Conservation (phyloP, 805 yeast genomes). For the Zygosaccharomyces siamensis region DNA sequence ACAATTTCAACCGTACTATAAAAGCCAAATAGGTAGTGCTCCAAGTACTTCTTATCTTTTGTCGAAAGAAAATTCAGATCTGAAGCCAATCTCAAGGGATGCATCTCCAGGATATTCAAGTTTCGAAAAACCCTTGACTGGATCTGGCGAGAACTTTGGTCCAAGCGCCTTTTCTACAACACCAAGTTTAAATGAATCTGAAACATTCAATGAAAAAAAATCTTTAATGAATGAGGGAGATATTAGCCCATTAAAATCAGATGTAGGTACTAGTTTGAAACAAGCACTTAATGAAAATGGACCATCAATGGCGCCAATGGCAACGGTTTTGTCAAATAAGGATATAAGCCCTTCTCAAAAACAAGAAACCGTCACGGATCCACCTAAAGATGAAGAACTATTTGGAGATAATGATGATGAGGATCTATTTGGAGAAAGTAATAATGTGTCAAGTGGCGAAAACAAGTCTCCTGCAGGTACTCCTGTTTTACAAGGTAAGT, state of each 20-base stretch:
- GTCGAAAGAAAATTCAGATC: slow-evolving; percentile 7
- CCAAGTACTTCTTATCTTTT: slow-evolving; percentile 11
- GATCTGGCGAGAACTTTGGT: slow-evolving; percentile 15
- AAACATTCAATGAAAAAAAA: slow-evolving; percentile 15
- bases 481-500: slow-evolving; percentile 7
- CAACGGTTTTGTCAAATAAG: background rate
- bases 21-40: slow-evolving; percentile 14
- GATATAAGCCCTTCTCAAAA: background rate
- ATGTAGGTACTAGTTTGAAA: slow-evolving; percentile 7
- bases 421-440: slow-evolving; percentile 37
- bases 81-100: slow-evolving; percentile 10
- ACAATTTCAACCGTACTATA: slow-evolving; percentile 29
- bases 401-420: slow-evolving; percentile 36
- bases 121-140: slow-evolving; percentile 9
- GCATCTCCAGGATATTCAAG: slow-evolving; percentile 13
- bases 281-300: slow-evolving; percentile 5
- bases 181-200: slow-evolving; percentile 20
- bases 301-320: background rate
- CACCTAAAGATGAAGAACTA: slow-evolving; percentile 28
- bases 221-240: slow-evolving; percentile 10
- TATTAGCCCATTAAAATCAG: slow-evolving; percentile 18
- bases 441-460: slow-evolving; percentile 25
- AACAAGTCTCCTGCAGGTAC: slow-evolving; percentile 8
- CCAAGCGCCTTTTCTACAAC: slow-evolving; percentile 17
- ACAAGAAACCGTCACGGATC: slow-evolving; percentile 9